Base-by-base conservation (phyloP, 305 asterid species). In the Fraxinus platypoda region DNA sequence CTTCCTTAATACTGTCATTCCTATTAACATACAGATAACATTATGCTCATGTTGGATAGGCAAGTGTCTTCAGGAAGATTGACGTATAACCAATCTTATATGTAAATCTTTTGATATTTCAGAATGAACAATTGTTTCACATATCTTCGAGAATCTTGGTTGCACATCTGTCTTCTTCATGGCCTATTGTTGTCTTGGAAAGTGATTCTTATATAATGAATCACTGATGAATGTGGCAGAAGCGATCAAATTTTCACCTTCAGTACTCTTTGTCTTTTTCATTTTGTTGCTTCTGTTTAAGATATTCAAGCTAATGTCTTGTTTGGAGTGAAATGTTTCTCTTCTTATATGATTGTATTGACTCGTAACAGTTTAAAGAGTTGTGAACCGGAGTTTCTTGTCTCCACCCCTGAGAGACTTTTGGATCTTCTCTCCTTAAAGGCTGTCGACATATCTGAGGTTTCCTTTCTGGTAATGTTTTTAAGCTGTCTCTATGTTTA, bases 371-470 rank as follows among this genome's bases (percentile, higher is more conserved):
- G 99, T 81, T 90, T 94, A 79, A 90, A 85, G 87, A 94, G 91
- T 78, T 92, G 92, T 83, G 97, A 93, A 79, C 99, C 99, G 0
- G 96, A 95, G 90, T 90, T 95, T 84, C 82, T 95, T 76, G 82
- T 95, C 82, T 90, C 98, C 83, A 95, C 98, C 19, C 97, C 99
- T 1, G 92, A 87, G 80, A 94, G 97, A 84, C 98, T 95, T 82
- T 85, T 90, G 86, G 93, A 93, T 87, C 96, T 95, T 62, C 85
- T 94, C 75, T 80, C 92, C 74, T 70, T 85, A 62, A 88, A 91
- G 77, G 97, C 95, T 76, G 83, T 95, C 33, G 90, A 95, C 84
- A 83, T 91, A 81, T 91, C 95, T 83, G 90, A 87, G 21, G 92
- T 92, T 78, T 92, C 95, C 76, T 78, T 91, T 77, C 90, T 95